Evolutionary conservation across 306 rosid genomes (phyloP).

Genomic region (Lablab purpureus): DNA sequence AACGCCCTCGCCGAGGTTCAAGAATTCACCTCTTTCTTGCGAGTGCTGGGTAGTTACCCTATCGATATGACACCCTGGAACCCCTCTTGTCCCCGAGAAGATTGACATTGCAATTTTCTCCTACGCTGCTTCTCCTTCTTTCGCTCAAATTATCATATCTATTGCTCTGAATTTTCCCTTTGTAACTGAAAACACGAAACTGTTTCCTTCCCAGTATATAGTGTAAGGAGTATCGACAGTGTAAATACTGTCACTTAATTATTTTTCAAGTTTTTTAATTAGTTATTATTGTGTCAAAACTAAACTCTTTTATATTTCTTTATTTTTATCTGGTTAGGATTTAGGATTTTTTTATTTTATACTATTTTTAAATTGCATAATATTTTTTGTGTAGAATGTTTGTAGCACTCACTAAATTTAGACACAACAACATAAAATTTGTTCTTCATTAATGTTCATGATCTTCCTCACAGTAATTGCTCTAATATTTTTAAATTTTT

Average conservation of each 20-base stretch:
- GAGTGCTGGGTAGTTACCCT: constrained; percentile 93
- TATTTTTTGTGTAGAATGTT: no score
- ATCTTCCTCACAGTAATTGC: no score
- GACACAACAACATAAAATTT: no score
- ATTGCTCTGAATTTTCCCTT: constrained; percentile 7
- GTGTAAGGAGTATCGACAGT: neutral
- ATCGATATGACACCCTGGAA: constrained; percentile 98
- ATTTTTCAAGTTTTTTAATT: neutral
- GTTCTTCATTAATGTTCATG: no score
- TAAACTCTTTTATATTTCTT: neutral
- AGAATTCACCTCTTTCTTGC: constrained; percentile 91
- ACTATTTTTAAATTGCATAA: no score
- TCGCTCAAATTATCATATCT: neutral
- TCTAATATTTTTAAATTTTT: no score
- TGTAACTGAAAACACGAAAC: neutral
- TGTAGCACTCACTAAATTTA: no score
- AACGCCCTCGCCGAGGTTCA: constrained; percentile 95
- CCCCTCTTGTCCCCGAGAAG: constrained; percentile 52
- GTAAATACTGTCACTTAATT: neutral
- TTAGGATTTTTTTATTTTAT: neutral
- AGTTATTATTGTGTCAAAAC: neutral
- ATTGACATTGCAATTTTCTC: neutral
- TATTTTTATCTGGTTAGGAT: neutral
- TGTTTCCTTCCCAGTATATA: constrained; percentile 9
- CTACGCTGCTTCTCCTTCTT: neutral